Percentiles rank a stretch among this genome's conserved stretches.
Conservation (phyloP, 805 yeast genomes). For the Ogataea nakhonphanomensis region DNA sequence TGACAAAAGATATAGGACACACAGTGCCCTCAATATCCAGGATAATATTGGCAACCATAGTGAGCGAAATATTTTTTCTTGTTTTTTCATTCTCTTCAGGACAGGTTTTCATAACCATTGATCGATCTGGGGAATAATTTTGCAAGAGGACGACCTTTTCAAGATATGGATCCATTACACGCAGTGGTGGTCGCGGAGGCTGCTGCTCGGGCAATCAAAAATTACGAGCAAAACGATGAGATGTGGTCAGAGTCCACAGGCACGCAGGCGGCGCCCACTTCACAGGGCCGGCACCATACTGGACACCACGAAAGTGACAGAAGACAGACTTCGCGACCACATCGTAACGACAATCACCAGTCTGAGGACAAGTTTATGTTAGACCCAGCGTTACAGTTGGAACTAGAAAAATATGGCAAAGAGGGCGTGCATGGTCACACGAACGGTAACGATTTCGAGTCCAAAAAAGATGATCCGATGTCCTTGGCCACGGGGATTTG, state of each 20-base stretch:
- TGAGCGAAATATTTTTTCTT: conserved; percentile 5
- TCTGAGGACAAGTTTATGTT: conserved; percentile 21
- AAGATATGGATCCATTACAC: conserved; percentile 20
- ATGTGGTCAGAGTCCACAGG: conserved; percentile 9
- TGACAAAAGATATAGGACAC: conserved; percentile 87
- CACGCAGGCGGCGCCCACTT: background rate
- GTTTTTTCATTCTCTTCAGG: conserved; percentile 4
- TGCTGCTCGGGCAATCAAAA: conserved; percentile 21
- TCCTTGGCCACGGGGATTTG: conserved; percentile 32
- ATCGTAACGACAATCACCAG: conserved; percentile 1
- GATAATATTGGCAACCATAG: conserved; percentile 32
- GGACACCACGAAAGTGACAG: background rate
- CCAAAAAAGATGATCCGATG: conserved; percentile 1
- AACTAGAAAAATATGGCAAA: conserved; percentile 17
- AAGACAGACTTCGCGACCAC: too few relatives aligned
- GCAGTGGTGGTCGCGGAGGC: conserved; percentile 19
- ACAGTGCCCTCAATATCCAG: conserved; percentile 91
- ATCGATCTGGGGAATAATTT: conserved; percentile 11
- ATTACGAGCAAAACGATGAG: conserved; percentile 12
- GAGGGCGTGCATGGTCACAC: background rate
- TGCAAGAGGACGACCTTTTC: conserved; percentile 9
- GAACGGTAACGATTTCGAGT: background rate
- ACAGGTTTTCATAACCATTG: conserved; percentile 18
- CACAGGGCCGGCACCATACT: conserved; percentile 4
- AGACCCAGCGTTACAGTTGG: conserved; percentile 27